Base-by-base conservation (phyloP, 176 grass and related monocot species). In the Triticum aestivum region DNA sequence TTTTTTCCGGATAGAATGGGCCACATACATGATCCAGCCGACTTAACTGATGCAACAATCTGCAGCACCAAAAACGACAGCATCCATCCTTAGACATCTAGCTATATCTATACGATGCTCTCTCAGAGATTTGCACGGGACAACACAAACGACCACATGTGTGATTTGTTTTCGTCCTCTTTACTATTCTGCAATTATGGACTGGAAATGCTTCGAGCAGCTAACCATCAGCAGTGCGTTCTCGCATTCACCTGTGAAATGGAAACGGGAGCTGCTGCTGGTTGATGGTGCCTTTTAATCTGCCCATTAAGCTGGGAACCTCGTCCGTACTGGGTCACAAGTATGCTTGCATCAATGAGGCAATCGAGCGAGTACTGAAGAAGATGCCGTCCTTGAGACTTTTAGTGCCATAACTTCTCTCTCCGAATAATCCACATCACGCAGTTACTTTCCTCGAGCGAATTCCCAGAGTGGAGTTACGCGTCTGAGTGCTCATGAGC, bases 191-290 rank as follows among this genome's bases (percentile, higher is more conserved):
- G 20, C 64, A 6, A 20, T 69, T 52, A 29, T 52, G 51, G 79
- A 78, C 20, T 47, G 20, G 29, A 68, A 84, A 69, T 77, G 23
- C n/a, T 74, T 66, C 35, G 14, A 9, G 32, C 18, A 26, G 62
- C 11, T 82, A 81, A 54, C 39, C 5, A 29, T 17, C 72, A 29
- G 42, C 8, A 75, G 47, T 49, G 45, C 45, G 45, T 49, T 49
- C 45, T 49, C 45, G 45, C 12, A 49, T 1, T 49, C 42, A 45
- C 3, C 44, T 44, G 62, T 44, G 35, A 80, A 62, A 58, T 64
- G 15, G 72, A 90, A 82, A 54, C 5, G 52, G 9, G 14, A 64
- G 29, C 63, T 89, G 58, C 63, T 89, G 58, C 10, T 52, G 59
- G 11, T 79, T 20, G 41, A n/a, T 39, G 8, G 38, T 17, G 17